Percentiles rank a stretch among this genome's conserved stretches.
phyloP scores from a whole-genome alignment of 2,329 filamentous ascomycete genomes.

The Onygenales sp. region DNA sequence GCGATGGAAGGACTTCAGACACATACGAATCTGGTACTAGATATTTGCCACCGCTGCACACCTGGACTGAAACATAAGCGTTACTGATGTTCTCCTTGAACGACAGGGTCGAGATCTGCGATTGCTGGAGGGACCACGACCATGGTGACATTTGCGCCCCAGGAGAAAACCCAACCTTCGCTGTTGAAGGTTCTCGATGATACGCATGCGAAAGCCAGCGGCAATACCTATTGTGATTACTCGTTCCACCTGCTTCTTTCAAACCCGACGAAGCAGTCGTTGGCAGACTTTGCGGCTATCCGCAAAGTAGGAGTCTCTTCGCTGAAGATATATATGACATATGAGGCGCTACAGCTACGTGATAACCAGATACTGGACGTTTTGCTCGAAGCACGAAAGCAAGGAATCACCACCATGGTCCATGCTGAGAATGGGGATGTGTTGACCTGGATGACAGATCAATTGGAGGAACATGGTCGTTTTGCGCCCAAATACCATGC shows the following conservation, averaged over 20 bases:
- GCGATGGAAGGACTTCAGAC: not conserved
- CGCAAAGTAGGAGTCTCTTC: slow-evolving; percentile 26
- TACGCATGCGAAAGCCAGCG: slow-evolving; percentile 31
- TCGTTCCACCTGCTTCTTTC: slow-evolving; percentile 45
- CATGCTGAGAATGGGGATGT: slow-evolving; percentile 42
- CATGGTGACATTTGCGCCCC: slow-evolving; percentile 40
- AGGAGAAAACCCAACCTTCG: slow-evolving; percentile 35
- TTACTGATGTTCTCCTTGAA: not conserved
- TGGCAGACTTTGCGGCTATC: not conserved
- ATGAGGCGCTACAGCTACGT: slow-evolving; percentile 27
- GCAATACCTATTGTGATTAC: slow-evolving; percentile 42
- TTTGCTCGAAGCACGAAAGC: slow-evolving; percentile 37
- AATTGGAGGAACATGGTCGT: slow-evolving; percentile 30
- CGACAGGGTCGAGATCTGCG: slow-evolving; percentile 33
- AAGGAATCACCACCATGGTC: slow-evolving; percentile 41
- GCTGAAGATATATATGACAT: slow-evolving; percentile 37
- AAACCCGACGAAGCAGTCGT: slow-evolving; percentile 37
- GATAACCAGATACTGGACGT: slow-evolving; percentile 38
- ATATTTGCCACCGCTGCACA: not conserved
- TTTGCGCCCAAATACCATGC: slow-evolving; percentile 38
- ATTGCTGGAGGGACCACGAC: slow-evolving; percentile 42
- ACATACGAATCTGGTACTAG: not conserved
- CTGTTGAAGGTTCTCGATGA: slow-evolving; percentile 34
- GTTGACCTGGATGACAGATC: slow-evolving; percentile 33
- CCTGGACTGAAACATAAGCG: not conserved